Percentiles rank a stretch among this genome's conserved stretches.
Conservation (phyloP, 2,329 filamentous ascomycete species). For the Decorospora gaudefroyi region DNA sequence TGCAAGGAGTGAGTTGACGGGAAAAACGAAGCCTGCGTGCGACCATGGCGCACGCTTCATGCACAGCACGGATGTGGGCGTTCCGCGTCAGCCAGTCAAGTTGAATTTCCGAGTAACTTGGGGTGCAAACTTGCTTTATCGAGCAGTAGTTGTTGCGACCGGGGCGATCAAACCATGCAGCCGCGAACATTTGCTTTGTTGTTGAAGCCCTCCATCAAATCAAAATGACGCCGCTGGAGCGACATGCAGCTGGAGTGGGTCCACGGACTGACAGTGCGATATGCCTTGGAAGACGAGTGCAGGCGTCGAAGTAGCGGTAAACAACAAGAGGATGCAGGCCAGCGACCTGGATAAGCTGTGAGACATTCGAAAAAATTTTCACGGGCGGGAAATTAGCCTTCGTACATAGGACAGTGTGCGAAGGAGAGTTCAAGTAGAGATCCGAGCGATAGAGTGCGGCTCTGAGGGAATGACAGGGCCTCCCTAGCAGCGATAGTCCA, state of each 20-base stretch:
- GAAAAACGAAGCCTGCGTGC: slow-evolving; percentile 33
- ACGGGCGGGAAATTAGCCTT: slow-evolving; percentile 43
- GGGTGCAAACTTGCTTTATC: slow-evolving; percentile 38
- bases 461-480: slow-evolving; percentile 39
- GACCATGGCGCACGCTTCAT: slow-evolving; percentile 36
- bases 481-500: slow-evolving; percentile 29
- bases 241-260: slow-evolving; percentile 39
- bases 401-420: slow-evolving; percentile 30
- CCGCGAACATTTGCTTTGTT: slow-evolving; percentile 38
- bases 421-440: slow-evolving; percentile 31
- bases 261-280: slow-evolving; percentile 25
- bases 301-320: slow-evolving; percentile 45
- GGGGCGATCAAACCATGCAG: slow-evolving; percentile 41
- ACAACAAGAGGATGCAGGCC: slow-evolving; percentile 34
- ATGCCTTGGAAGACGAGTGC: slow-evolving; percentile 23
- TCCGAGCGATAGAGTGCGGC: slow-evolving; percentile 45
- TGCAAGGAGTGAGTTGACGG: slow-evolving; percentile 38
- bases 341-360: slow-evolving; percentile 34
- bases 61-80: slow-evolving; percentile 43
- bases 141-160: slow-evolving; percentile 29
- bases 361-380: slow-evolving; percentile 44
- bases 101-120: slow-evolving; percentile 18
- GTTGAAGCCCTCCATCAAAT: slow-evolving; percentile 40
- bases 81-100: slow-evolving; percentile 40
- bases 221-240: slow-evolving; percentile 30